Evolutionary conservation across 306 rosid species (phyloP).

Genomic region (Calophaca sinica): DNA sequence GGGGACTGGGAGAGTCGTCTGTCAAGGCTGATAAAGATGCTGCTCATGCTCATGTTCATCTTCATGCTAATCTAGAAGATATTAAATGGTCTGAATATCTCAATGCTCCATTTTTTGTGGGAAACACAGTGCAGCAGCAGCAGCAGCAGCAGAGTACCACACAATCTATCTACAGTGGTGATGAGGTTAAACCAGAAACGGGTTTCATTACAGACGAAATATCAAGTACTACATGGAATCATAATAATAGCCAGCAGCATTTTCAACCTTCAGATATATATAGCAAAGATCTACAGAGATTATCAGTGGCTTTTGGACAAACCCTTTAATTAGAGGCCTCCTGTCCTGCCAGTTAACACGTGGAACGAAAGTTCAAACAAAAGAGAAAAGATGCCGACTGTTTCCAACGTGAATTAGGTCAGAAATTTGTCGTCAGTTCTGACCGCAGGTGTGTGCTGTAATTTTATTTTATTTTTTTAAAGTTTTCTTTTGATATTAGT

Average conservation of each 20-base stretch:
- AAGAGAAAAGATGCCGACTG: constrained; percentile 45
- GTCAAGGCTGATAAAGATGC: no score
- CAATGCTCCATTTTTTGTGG: constrained; percentile 61
- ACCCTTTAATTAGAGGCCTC: constrained; percentile 57
- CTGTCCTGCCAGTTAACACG: constrained; percentile 10
- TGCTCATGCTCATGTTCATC: constrained; percentile 39
- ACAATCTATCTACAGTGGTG: constrained; percentile 50
- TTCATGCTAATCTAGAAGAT: constrained; percentile 48
- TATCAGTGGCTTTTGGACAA: constrained; percentile 81
- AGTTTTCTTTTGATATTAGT: constrained; percentile 40
- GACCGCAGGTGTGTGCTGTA: constrained; percentile 69
- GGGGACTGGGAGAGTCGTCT: no score
- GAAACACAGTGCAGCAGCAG: constrained; percentile 45
- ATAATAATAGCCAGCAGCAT: constrained; percentile 30
- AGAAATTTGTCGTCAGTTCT: constrained; percentile 54
- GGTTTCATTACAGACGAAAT: constrained; percentile 45
- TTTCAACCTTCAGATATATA: constrained; percentile 60
- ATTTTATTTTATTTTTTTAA: neutral
- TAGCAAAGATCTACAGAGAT: constrained; percentile 79
- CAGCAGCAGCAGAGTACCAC: constrained; percentile 47
- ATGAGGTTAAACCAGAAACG: constrained; percentile 66
- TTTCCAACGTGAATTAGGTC: constrained; percentile 49
- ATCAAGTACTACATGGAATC: constrained; percentile 50
- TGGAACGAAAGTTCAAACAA: constrained; percentile 33
- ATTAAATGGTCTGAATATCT: constrained; percentile 83